A percentile compares a stretch with the other conserved stretches of the same genome.
These are phyloP conservation scores for Lactarius akahatsu DNA, from an alignment of 768 basidiomycete species.

Conservation along the genomic window DNA sequence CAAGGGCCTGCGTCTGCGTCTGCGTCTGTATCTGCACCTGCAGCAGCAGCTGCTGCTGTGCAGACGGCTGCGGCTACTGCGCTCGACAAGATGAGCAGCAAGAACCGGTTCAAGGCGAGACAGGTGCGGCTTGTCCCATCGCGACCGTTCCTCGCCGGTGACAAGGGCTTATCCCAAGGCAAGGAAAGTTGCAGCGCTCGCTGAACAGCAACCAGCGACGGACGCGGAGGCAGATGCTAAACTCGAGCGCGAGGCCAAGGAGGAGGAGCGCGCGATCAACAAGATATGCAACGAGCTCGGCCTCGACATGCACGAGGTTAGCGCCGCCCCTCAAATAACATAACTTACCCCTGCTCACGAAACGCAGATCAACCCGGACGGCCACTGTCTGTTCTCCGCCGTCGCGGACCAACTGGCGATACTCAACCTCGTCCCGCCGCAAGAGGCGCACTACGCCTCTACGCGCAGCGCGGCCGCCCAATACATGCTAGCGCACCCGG, in stretches of 20 bases:
- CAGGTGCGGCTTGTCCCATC: constrained; percentile 48
- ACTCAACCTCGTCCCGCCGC: constrained; percentile 61
- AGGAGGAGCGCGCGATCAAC: constrained; percentile 65
- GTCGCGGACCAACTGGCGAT: constrained; percentile 86
- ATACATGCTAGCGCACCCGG: constrained; percentile 78
- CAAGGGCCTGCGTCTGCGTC: constrained; percentile 49
- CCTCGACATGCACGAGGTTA: constrained; percentile 64
- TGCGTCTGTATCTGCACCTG: constrained; percentile 36
- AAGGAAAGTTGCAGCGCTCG: constrained; percentile 65
- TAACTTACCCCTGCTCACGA: no score
- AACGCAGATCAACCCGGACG: constrained; percentile 84
- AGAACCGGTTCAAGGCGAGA: constrained; percentile 64
- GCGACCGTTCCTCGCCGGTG: constrained; percentile 5
- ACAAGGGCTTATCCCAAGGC: constrained; percentile 46
- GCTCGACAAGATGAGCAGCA: constrained; percentile 52
- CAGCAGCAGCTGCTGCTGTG: constrained; percentile 45
- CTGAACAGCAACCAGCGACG: constrained; percentile 49
- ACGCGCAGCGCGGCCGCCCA: constrained; percentile 70
- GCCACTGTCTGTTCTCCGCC: constrained; percentile 94
- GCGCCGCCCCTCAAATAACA: neutral
- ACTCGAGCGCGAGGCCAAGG: constrained; percentile 60
- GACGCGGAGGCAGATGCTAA: constrained; percentile 61
- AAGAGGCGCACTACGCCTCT: constrained; percentile 56
- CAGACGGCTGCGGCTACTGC: neutral
- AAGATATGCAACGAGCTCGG: constrained; percentile 63